Conservation (phyloP, 495 filamentous ascomycete genomes). For the Astrocystis sublimbata region DNA sequence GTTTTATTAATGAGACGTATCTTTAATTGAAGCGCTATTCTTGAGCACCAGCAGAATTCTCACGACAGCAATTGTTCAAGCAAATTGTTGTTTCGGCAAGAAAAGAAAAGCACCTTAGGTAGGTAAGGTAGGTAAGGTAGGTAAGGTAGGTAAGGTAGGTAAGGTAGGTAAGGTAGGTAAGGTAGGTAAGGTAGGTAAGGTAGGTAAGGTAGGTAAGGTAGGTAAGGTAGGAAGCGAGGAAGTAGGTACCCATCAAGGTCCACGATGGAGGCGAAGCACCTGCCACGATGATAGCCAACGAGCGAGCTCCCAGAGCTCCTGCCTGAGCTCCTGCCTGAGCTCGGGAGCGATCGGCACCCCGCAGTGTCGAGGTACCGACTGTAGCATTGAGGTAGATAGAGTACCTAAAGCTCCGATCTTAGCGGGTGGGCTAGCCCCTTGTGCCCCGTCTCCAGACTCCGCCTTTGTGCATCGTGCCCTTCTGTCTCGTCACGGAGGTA, state of each 20-base stretch:
- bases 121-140: too few species aligned
- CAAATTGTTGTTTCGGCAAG: background rate
- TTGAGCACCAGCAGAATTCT: background rate
- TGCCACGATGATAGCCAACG: too few species aligned
- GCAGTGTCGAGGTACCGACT: too few species aligned
- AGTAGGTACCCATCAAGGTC: background rate
- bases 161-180: too few species aligned
- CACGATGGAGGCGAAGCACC: background rate
- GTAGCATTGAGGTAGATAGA: too few species aligned
- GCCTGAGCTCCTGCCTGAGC: background rate
- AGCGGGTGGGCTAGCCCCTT: background rate
- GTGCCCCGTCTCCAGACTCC: background rate
- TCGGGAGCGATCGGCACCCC: conserved; percentile 16
- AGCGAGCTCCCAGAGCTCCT: background rate
- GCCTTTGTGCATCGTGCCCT: background rate
- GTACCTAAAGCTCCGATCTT: too few species aligned
- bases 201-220: too few species aligned
- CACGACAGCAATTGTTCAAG: background rate
- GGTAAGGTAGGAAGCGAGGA: background rate
- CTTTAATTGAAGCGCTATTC: background rate
- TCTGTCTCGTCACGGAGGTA: background rate
- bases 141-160: too few species aligned
- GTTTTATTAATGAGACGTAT: too few species aligned
- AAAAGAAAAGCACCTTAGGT: background rate
- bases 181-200: too few species aligned